Percentiles rank a stretch among this genome's conserved stretches.
These are phyloP conservation scores for Sistotremastrum suecicum DNA, from an alignment of 768 basidiomycete genomes.

Conservation along the genomic window DNA sequence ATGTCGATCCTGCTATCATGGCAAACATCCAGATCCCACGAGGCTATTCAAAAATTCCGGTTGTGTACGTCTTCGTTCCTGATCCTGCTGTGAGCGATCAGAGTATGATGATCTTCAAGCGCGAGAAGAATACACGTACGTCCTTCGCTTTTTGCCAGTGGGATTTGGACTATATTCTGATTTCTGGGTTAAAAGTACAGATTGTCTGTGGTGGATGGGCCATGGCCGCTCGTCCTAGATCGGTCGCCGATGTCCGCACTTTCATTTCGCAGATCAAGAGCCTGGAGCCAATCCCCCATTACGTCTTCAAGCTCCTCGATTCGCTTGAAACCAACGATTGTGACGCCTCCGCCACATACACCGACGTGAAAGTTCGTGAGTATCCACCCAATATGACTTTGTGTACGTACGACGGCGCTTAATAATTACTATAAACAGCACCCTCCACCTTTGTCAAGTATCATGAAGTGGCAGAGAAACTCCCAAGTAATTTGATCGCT, in stretches of 20 bases:
- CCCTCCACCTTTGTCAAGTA: slow-evolving; percentile 15
- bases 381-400: not conserved
- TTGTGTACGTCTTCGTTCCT: slow-evolving; percentile 7
- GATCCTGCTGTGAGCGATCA: slow-evolving; percentile 6
- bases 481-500: slow-evolving; percentile 21
- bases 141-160: not conserved
- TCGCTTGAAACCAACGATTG: slow-evolving; percentile 12
- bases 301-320: slow-evolving; percentile 16
- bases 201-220: too few species aligned
- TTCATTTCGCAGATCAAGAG: too few species aligned
- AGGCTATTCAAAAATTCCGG: slow-evolving; percentile 6
- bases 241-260: too few species aligned
- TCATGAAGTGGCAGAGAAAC: slow-evolving; percentile 9
- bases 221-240: too few species aligned
- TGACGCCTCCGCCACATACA: slow-evolving; percentile 7
- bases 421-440: slow-evolving; percentile 6
- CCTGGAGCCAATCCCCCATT: slow-evolving; percentile 13
- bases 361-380: slow-evolving; percentile 10
- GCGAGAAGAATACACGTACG: slow-evolving; percentile 8
- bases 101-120: slow-evolving; percentile 5
- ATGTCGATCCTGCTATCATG: slow-evolving; percentile 2
- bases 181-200: too few species aligned
- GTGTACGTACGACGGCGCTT: not conserved
- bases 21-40: slow-evolving; percentile 10
- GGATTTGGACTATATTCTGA: too few species aligned